Evolutionary conservation across 495 filamentous ascomycete genomes (phyloP).

Genomic region (Lentithecium fluviatile): DNA sequence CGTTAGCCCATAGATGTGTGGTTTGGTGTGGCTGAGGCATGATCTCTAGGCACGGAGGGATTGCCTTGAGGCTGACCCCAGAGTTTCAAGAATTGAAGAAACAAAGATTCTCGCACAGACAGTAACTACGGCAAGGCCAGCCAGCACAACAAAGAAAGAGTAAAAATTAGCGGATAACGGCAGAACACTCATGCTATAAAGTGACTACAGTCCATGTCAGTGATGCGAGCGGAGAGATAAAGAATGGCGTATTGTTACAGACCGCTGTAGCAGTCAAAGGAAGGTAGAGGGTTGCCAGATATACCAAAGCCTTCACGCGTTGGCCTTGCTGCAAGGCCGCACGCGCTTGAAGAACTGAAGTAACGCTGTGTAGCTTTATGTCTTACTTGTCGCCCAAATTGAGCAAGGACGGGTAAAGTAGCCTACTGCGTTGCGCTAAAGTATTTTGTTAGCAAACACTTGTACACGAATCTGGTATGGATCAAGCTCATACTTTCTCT

Average conservation of each 20-base stretch:
- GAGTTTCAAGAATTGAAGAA: too few species aligned
- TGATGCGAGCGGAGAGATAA: too few species aligned
- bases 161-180: neutral
- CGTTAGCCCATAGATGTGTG: too few species aligned
- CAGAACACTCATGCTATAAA: conserved; percentile 6
- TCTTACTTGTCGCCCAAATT: too few species aligned
- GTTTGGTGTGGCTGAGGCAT: too few species aligned
- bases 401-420: too few species aligned
- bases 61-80: too few species aligned
- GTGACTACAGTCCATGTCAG: neutral
- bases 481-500: neutral
- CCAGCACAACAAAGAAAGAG: conserved; percentile 6
- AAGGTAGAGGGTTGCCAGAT: conserved; percentile 10
- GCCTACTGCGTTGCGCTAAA: too few species aligned
- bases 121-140: neutral
- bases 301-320: conserved; percentile 1
- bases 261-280: conserved; percentile 7
- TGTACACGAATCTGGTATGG: too few species aligned
- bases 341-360: conserved; percentile 4
- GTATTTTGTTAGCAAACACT: neutral
- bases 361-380: neutral
- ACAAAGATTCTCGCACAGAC: too few species aligned
- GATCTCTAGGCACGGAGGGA: too few species aligned
- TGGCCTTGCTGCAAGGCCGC: conserved; percentile 4
- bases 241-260: too few species aligned